These are phyloP conservation scores for Calocybe cyanea DNA, from an alignment of 768 basidiomycete genomes.

Conservation along the genomic window DNA sequence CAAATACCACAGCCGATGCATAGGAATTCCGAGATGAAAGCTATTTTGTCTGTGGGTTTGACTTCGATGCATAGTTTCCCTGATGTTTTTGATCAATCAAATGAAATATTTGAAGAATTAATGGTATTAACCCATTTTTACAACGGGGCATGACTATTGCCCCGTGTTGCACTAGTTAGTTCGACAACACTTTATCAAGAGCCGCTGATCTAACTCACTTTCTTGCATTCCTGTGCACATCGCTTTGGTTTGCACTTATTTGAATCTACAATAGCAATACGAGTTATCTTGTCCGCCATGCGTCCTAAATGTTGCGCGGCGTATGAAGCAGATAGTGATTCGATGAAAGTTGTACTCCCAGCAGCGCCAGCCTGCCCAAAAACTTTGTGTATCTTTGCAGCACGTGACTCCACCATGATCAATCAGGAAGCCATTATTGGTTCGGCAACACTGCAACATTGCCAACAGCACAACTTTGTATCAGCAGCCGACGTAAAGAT, in stretches of 20 bases:
- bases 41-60: constrained; percentile 92
- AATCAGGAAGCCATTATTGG: constrained; percentile 16
- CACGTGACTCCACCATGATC: constrained; percentile 16
- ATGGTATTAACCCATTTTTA: constrained; percentile 21
- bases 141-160: constrained; percentile 22
- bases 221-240: constrained; percentile 98
- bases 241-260: constrained; percentile 96
- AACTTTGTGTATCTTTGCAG: constrained; percentile 9
- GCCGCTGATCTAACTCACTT: constrained; percentile 42
- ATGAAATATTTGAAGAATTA: not conserved
- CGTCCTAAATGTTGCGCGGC: constrained; percentile 1
- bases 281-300: constrained; percentile 95
- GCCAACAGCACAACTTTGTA: no score
- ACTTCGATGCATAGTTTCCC: constrained; percentile 99
- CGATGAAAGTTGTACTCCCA: constrained; percentile 8
- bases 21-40: constrained; percentile 97
- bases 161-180: constrained; percentile 13
- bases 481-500: no score
- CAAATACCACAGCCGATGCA: constrained; percentile 99
- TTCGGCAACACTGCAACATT: not conserved
- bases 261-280: constrained; percentile 91
- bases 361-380: no score
- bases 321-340: constrained; percentile 14
- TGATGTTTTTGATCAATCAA: constrained; percentile 23
- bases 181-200: constrained; percentile 6